Evolutionary conservation across 176 grass and related monocot species (phyloP), one percentile per base, ranked within the genome.

Genomic region (Elaeis guineensis): DNA sequence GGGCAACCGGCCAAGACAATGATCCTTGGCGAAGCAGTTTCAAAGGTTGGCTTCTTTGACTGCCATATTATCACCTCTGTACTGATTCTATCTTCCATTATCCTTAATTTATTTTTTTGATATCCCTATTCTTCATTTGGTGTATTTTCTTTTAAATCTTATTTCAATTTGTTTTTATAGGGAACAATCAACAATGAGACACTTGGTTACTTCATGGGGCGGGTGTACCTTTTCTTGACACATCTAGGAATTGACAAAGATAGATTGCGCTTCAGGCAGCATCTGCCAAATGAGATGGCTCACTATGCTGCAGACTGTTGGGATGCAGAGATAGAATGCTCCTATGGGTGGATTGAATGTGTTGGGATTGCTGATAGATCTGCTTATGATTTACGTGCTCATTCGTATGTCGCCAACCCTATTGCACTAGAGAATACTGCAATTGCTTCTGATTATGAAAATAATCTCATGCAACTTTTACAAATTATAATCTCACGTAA

Each of bases 201-300:
- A 54, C 88, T 93, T 65, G 89, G 89, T 63, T 93, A 87, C 77
- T 93, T 87, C 71, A 87, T 93, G 22, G 89, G 89, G 39, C 83
- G 89, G 62, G 89, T 93, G 30, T 87, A 92, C 62, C 72, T 92
- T 74, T 92, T 92, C 64, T 52, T 92, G 8, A 87, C 89, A 60
- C 48, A 11, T 17, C 72, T 92, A 62, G 89, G 89, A 30, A 84
- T 92, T 48, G 80, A 92, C 49, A 92, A 92, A 56, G 57, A 21
- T 20, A 25, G 70, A 16, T 57, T 92, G 58, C 75, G 80, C 54
- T 87, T 92, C 62, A 83, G 83, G 69, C 89, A 92, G 73, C 89
- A 92, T 75, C 65, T 92, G 55, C 77, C 83, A 20, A 92, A 92
- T 75, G 89, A 92, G 73, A 92, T 92, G 89, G 89, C 89, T 54